A percentile compares a stretch with the other conserved stretches of the same genome.
Conservation (phyloP, 2,329 filamentous ascomycete species). For the Colletotrichum theobromicola region DNA sequence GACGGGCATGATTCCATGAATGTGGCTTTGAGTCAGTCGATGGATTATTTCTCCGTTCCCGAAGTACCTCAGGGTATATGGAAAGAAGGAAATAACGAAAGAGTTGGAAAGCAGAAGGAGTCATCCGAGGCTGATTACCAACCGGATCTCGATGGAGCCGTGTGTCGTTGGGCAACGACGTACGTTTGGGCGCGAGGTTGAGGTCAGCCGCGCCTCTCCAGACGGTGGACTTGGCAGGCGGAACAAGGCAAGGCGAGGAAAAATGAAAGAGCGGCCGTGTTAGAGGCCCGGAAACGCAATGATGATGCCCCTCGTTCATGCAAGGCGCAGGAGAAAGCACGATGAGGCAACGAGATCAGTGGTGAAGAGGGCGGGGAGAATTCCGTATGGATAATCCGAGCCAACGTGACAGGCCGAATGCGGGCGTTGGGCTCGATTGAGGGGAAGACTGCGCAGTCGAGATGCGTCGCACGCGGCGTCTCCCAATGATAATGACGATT, state of each 20-base stretch:
- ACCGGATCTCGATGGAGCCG: conserved; percentile 9
- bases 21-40: conserved; percentile 16
- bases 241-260: neutral
- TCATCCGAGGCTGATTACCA: neutral
- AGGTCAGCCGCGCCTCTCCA: conserved; percentile 10
- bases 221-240: neutral
- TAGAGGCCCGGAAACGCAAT: neutral
- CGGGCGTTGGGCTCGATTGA: neutral
- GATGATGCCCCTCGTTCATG: conserved; percentile 18
- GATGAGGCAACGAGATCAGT: conserved; percentile 16
- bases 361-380: neutral
- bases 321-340: conserved; percentile 11
- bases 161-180: conserved; percentile 13
- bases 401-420: neutral
- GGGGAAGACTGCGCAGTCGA: neutral
- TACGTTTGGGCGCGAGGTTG: conserved; percentile 9
- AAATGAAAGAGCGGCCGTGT: neutral
- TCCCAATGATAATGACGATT: neutral
- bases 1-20: conserved; percentile 12
- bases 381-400: conserved; percentile 1
- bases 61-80: neutral
- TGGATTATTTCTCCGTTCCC: neutral
- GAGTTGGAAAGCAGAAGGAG: neutral
- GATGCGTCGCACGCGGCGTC: neutral
- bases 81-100: neutral